These are phyloP conservation scores for Schizosaccharomyces octosporus DNA, from an alignment of 805 yeast species.

Conservation along the genomic window DNA sequence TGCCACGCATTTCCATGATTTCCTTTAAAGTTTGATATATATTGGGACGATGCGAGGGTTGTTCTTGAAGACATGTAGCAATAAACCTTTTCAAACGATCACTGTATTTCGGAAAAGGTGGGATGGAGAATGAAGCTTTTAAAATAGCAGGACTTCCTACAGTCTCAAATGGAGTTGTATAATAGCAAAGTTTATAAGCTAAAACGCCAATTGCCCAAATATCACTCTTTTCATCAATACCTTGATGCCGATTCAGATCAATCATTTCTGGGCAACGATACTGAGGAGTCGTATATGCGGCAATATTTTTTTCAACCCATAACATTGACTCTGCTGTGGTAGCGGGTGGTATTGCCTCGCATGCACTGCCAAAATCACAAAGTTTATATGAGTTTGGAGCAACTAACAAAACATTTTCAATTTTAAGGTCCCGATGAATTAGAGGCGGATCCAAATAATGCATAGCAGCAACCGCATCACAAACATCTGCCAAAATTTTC, in stretches of 20 bases:
- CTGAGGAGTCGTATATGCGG: constrained; percentile 85
- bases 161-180: constrained; percentile 75
- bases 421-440: constrained; percentile 80
- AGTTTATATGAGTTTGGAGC: constrained; percentile 50
- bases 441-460: constrained; percentile 42
- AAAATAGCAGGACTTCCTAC: neutral
- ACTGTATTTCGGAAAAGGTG: neutral
- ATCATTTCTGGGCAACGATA: constrained; percentile 92
- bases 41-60: constrained; percentile 33
- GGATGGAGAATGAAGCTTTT: neutral
- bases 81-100: neutral
- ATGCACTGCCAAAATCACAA: constrained; percentile 81
- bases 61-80: neutral
- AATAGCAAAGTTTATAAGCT: constrained; percentile 69
- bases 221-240: constrained; percentile 78
- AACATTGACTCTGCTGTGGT: constrained; percentile 49
- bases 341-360: constrained; percentile 40
- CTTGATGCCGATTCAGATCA: constrained; percentile 56
- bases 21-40: constrained; percentile 53
- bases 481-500: constrained; percentile 60
- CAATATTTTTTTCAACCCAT: constrained; percentile 52
- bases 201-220: constrained; percentile 94
- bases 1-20: constrained; percentile 34
- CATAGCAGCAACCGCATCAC: constrained; percentile 62
- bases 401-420: constrained; percentile 66